A percentile compares a stretch with the other conserved stretches of the same genome.
Conservation (phyloP, 371 early-diverging fungal genomes). For the Mortierella sp. region DNA sequence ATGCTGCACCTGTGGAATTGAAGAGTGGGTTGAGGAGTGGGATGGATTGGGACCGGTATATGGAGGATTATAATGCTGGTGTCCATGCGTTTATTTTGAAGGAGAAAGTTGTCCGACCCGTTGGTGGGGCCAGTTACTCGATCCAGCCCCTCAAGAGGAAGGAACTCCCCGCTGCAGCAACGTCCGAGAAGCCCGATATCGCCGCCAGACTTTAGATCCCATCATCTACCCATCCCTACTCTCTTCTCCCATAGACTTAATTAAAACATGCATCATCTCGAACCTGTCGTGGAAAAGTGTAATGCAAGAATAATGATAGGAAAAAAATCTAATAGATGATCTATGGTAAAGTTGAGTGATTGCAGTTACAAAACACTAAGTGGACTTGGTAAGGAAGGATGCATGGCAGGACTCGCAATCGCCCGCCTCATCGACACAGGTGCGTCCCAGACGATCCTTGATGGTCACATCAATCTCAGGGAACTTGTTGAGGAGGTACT, state of each 20-base stretch:
- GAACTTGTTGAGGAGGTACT: constrained; percentile 32
- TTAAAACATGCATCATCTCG: neutral
- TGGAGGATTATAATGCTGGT: constrained; percentile 49
- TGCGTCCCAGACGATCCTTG: constrained; percentile 50
- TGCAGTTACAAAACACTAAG: neutral
- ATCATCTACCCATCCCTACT: neutral
- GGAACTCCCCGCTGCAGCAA: neutral
- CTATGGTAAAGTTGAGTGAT: neutral
- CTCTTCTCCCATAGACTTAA: neutral
- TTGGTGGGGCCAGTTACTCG: constrained; percentile 28
- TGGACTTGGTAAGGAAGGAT: constrained; percentile 17
- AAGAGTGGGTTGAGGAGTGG: constrained; percentile 43
- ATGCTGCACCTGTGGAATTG: constrained; percentile 39
- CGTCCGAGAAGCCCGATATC: constrained; percentile 19
- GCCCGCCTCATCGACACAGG: constrained; percentile 53
- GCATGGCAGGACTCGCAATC: constrained; percentile 28
- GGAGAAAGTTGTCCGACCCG: constrained; percentile 45
- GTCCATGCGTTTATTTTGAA: constrained; percentile 43
- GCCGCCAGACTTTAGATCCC: constrained; percentile 21
- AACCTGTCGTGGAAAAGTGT: neutral
- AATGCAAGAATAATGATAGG: neutral
- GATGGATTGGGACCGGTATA: constrained; percentile 50
- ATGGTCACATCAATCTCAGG: constrained; percentile 36
- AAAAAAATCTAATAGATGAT: neutral
- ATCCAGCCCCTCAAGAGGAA: constrained; percentile 9